These are phyloP conservation scores for Phialemonium atrogriseum DNA, from an alignment of 2,329 filamentous ascomycete genomes.

Conservation along the genomic window DNA sequence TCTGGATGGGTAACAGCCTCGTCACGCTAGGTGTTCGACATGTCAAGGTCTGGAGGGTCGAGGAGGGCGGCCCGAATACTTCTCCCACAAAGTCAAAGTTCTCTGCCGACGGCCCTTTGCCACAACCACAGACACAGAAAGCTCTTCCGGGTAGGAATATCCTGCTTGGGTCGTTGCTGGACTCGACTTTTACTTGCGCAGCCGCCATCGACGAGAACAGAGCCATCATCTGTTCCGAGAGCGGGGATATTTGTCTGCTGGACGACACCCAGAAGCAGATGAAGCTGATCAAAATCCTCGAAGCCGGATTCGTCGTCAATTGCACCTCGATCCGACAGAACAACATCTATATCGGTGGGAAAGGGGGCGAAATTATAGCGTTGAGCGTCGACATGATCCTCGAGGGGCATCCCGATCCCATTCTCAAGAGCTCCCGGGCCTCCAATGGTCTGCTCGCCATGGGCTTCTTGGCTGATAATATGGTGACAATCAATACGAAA, in stretches of 20 bases:
- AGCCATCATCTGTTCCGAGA: conserved; percentile 78
- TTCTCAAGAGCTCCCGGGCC: conserved; percentile 29
- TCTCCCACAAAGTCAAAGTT: conserved; percentile 59
- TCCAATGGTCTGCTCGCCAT: conserved; percentile 52
- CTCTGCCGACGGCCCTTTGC: conserved; percentile 28
- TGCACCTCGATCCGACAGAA: conserved; percentile 56
- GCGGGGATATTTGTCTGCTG: conserved; percentile 80
- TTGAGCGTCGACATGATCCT: conserved; percentile 43
- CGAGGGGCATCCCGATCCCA: conserved; percentile 27
- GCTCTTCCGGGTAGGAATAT: conserved; percentile 82
- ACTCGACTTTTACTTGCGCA: conserved; percentile 76
- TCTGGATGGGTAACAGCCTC: conserved; percentile 79
- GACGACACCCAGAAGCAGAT: conserved; percentile 68
- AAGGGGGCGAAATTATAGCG: conserved; percentile 49
- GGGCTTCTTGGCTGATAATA: conserved; percentile 56
- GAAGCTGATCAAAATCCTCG: conserved; percentile 58
- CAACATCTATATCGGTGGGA: conserved; percentile 61
- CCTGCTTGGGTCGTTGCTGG: conserved; percentile 70
- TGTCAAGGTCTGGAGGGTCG: conserved; percentile 86
- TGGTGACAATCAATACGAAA: conserved; percentile 68
- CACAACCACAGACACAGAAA: conserved; percentile 41
- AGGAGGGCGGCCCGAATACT: conserved; percentile 46
- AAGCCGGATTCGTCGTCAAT: conserved; percentile 58
- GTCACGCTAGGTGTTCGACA: conserved; percentile 86
- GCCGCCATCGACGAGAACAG: conserved; percentile 62